Evolutionary conservation across 2,329 filamentous ascomycete species (phyloP).

Genomic region (Drechslerella coelobrocha): DNA sequence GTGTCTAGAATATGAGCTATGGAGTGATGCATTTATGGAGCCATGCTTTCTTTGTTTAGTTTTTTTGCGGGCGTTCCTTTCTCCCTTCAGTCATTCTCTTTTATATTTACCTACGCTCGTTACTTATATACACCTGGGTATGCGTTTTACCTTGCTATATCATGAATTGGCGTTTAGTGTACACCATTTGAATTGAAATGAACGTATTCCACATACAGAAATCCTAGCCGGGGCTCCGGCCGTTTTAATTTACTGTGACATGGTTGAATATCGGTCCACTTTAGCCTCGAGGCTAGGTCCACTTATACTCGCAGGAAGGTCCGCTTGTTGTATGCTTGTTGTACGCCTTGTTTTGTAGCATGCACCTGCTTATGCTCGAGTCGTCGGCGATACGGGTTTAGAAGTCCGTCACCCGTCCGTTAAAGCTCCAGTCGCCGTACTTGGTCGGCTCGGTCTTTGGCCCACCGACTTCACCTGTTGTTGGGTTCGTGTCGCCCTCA

Average conservation of each 20-base stretch:
- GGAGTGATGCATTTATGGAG: background rate
- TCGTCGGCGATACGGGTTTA: constrained; percentile 54
- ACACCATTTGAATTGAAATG: too few species aligned
- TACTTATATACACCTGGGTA: background rate
- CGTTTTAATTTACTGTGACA: background rate
- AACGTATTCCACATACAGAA: too few species aligned
- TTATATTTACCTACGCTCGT: background rate
- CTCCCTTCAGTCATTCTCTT: background rate
- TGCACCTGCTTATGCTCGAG: too few species aligned
- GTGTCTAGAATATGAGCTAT: background rate
- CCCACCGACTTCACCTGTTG: constrained; percentile 92
- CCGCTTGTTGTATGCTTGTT: too few species aligned
- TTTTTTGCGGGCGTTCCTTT: background rate
- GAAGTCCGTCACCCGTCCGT: constrained; percentile 94
- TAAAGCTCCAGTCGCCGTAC: constrained; percentile 85
- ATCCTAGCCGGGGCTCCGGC: background rate
- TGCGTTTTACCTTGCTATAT: too few species aligned
- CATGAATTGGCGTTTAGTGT: background rate
- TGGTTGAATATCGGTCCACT: too few species aligned
- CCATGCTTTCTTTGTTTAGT: background rate
- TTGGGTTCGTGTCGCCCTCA: constrained; percentile 86
- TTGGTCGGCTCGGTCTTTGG: constrained; percentile 95
- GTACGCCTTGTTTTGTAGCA: too few species aligned
- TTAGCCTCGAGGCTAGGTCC: too few species aligned
- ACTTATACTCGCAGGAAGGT: too few species aligned